phyloP scores from a whole-genome alignment of 2,329 filamentous ascomycete genomes.

The Xylaria sp. region DNA sequence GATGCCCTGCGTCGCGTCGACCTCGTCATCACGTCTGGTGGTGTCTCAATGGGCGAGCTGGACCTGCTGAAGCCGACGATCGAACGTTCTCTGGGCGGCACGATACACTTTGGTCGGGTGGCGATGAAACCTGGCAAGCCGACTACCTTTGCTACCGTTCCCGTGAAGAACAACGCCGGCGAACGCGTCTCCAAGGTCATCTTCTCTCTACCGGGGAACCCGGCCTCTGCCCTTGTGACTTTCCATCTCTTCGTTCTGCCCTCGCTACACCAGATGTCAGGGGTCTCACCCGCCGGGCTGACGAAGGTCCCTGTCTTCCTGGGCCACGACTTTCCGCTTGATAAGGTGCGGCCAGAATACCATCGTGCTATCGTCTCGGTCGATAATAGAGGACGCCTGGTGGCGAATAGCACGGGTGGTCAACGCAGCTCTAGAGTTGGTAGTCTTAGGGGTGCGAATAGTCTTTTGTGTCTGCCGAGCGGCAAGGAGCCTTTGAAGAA shows the following conservation, averaged over 20 bases:
- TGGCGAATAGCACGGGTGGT: conserved; percentile 84
- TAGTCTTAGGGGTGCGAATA: conserved; percentile 90
- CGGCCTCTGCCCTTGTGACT: conserved; percentile 90
- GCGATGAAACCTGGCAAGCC: conserved; percentile 99
- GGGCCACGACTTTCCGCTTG: conserved; percentile 77
- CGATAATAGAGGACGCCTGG: conserved; percentile 72
- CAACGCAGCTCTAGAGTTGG: conserved; percentile 92
- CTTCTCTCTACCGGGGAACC: conserved; percentile 94
- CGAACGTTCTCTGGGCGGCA: conserved; percentile 87
- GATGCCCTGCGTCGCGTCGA: conserved; percentile 79
- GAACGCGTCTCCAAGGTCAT: conserved; percentile 74
- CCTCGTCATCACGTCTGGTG: conserved; percentile 89
- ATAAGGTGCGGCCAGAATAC: conserved; percentile 84
- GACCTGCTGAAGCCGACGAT: conserved; percentile 97
- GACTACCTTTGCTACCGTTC: conserved; percentile 93
- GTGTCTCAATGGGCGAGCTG: conserved; percentile 97
- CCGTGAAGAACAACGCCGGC: conserved; percentile 68
- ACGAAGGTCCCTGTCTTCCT: conserved; percentile 77
- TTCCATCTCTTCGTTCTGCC: conserved; percentile 95
- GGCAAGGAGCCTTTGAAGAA: conserved; percentile 72
- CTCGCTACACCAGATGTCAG: conserved; percentile 80
- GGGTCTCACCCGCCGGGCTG: conserved; percentile 74
- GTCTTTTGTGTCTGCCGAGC: conserved; percentile 78
- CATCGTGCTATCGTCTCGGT: conserved; percentile 83
- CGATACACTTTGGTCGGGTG: conserved; percentile 95